A percentile compares a stretch with the other conserved stretches of the same genome.
Conservation (phyloP, 1,139 yeast species). For the Magnusiomyces ingens region DNA sequence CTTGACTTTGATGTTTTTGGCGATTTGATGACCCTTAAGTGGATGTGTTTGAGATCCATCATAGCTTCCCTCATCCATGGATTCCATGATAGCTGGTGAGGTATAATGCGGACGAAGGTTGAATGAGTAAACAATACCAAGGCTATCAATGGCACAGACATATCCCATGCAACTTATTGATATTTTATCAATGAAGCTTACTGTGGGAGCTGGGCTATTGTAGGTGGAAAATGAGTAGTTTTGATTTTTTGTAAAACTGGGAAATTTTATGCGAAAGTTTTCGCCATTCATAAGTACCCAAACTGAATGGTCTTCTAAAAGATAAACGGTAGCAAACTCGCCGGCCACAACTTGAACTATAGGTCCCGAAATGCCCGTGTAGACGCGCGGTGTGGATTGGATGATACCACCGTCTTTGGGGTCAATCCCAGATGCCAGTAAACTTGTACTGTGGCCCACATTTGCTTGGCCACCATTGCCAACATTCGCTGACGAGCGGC, state of each 20-base stretch:
- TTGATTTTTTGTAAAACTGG: conserved; percentile 7
- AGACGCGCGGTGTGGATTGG: conserved; percentile 11
- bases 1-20: conserved; percentile 18
- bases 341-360: conserved; percentile 55
- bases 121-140: conserved; percentile 31
- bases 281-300: conserved; percentile 56
- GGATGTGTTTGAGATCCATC: conserved; percentile 3
- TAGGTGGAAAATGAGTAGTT: conserved; percentile 1
- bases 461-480: conserved; percentile 27
- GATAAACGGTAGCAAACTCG: conserved; percentile 65
- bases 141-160: conserved; percentile 27
- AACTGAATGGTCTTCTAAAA: conserved; percentile 47
- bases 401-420: conserved; percentile 20
- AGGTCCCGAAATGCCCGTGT: conserved; percentile 12
- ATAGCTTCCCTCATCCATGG: not conserved
- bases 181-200: conserved; percentile 20
- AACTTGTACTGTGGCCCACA: conserved; percentile 30
- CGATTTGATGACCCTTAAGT: conserved; percentile 12
- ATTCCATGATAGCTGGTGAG: conserved; percentile 3
- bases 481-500: not conserved
- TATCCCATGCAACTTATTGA: conserved; percentile 23
- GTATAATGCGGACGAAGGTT: conserved; percentile 16
- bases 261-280: conserved; percentile 34
- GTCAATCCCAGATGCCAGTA: conserved; percentile 7
- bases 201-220: conserved; percentile 6